Evolutionary conservation across 495 filamentous ascomycete species (phyloP), one percentile per base, ranked within the genome.

Genomic region (Neurospora sp.): DNA sequence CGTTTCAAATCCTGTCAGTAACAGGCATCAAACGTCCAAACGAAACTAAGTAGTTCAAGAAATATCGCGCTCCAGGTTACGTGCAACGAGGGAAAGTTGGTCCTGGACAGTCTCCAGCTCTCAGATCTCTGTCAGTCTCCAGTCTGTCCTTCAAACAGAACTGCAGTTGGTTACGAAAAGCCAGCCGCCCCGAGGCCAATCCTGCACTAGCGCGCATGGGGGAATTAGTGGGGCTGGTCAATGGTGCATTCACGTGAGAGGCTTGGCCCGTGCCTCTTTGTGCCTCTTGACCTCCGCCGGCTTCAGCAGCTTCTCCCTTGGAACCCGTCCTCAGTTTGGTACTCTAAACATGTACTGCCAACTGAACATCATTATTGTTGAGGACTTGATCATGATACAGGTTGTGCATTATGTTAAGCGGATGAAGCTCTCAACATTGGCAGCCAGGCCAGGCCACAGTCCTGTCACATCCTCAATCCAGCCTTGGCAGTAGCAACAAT

Each of bases 141-240:
- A 37, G 27, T 61, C 27, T 61, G 53, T 61, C 53, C 53, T 35
- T 61, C 53, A 61, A 61, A 61, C 53, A 61, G 53, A 61, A 61
- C 22, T 61, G 48, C 71, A 70, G 66, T 74, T 79, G 76, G 76
- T 75, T 75, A 59, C 77, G 72, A 77, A 77, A 78, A 78, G 76
- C 76, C 75, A 78, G 73, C 71, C 68, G 27, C 12, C 12, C 48
- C 66, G 73, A 76, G 73, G 75, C 74, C 68, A 76, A 70, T 76
- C 73, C 16, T 61, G 70, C 73, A 72, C 76, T 76, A 78, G 42
- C 9, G 14, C 69, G 12, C 27, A 61, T 61, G 53, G 2, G 53
- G 53, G 12, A 61, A 61, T 35, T 61, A 18, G 53, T 61, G 53
- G 53, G 27, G 12, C 53, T 7, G 12, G 27, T 35, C 22, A 31